Base-by-base conservation (phyloP, 2,329 filamentous ascomycete species). In the Leptographium procerum region DNA sequence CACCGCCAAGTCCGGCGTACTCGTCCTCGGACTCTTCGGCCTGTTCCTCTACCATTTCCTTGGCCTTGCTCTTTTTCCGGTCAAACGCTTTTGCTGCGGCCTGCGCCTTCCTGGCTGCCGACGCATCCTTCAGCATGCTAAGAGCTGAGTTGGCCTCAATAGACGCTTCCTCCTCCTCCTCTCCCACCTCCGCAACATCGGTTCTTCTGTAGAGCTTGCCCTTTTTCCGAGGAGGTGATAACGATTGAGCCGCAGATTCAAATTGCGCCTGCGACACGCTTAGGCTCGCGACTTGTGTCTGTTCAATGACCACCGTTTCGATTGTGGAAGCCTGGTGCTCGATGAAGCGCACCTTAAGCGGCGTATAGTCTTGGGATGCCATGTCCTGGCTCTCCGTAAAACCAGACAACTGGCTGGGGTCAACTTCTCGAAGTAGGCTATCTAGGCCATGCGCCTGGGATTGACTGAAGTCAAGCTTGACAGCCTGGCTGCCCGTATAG, bases 21-120 rank as follows among this genome's bases (percentile, higher is more conserved):
- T 99, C 94, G 69, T 99, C 94, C 69, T 99, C 95, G 0, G 94
- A 99, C 72, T 99, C 94, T 66, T 96, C 89, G 61, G 94, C 92
- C 69, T 95, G 91, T 64, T 96, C 94, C 64, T 97, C 83, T 43
- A 99, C 79, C 80, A 96, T 88, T 28, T 87, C 85, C 66, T 85
- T 91, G 0, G 91, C 92, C 68, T 88, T 86, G 73, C 89, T 95
- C 69, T 87, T 91, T 71, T 90, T 91, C 71, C 87, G 89, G 72
- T 96, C 82, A 95, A 1, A 77, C 75, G 19, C 80, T 16, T 19
- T 16, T 43, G 50, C 56, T 31, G 56, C 58, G 2, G 59, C 61
- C 52, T 56, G 52, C 65, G 81, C 70, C 69, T 26, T 74, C 67
- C 10, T 64, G 66, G 40, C 67, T 65, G 45, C 47, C 5, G 48